phyloP scores from a whole-genome alignment of 306 rosid species.

The Trifolium fragiferum region DNA sequence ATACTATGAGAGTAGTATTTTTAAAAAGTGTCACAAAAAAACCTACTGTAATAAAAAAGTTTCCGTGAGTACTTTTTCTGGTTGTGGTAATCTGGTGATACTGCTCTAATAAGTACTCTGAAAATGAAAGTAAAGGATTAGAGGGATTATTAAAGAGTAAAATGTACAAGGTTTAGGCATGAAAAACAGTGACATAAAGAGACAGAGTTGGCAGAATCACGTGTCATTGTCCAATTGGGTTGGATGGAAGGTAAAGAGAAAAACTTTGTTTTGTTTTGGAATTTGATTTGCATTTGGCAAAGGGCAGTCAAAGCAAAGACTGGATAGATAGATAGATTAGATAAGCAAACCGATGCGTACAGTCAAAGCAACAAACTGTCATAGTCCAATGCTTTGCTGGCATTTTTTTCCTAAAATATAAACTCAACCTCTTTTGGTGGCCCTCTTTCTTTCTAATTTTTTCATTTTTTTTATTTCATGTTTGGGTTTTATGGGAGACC shows the following conservation, averaged over 20 bases:
- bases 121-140: slow-evolving; percentile 31
- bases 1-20: too few relatives aligned
- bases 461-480: neutral
- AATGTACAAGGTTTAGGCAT: slow-evolving; percentile 38
- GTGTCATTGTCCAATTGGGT: slow-evolving; percentile 48
- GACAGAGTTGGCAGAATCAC: slow-evolving; percentile 52
- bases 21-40: neutral
- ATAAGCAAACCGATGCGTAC: slow-evolving; percentile 62
- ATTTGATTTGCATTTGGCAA: slow-evolving; percentile 36
- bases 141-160: slow-evolving; percentile 33
- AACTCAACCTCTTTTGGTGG: slow-evolving; percentile 20
- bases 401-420: slow-evolving; percentile 44
- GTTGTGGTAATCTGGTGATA: neutral
- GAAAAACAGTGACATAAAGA: slow-evolving; percentile 44
- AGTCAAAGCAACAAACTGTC: slow-evolving; percentile 74
- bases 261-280: neutral
- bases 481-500: slow-evolving; percentile 32
- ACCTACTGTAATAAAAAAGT: too few relatives aligned
- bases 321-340: slow-evolving; percentile 49
- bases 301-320: slow-evolving; percentile 70
- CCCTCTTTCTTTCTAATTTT: neutral
- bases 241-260: slow-evolving; percentile 7
- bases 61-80: too few relatives aligned
- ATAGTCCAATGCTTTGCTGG: slow-evolving; percentile 70
- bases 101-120: slow-evolving; percentile 26